These are phyloP conservation scores for Scutellaria galericulata DNA, from an alignment of 257 asterid species.

Conservation along the genomic window DNA sequence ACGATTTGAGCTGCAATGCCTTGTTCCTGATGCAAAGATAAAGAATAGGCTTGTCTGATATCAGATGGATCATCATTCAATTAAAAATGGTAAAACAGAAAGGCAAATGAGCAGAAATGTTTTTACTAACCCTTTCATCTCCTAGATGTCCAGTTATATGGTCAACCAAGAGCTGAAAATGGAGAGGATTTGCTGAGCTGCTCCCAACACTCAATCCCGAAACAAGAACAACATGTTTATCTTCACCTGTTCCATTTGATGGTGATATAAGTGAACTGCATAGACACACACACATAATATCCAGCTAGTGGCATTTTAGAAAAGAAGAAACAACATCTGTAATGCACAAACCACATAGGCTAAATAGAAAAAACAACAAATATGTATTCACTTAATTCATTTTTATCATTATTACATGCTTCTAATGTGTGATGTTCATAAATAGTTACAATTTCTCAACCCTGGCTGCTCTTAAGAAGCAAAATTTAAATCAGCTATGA, in stretches of 20 bases:
- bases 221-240: conserved; percentile 78
- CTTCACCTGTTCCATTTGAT: conserved; percentile 68
- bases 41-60: conserved; percentile 32
- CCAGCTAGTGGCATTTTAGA: conserved; percentile 1
- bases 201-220: conserved; percentile 91
- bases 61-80: conserved; percentile 28
- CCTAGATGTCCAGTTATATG: conserved; percentile 98
- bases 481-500: not conserved
- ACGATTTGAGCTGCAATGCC: conserved; percentile 85
- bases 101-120: conserved; percentile 15
- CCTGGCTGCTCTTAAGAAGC: conserved; percentile 25
- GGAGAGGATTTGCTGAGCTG: conserved; percentile 82
- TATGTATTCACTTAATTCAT: conserved; percentile 10
- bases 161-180: conserved; percentile 89
- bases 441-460: not conserved
- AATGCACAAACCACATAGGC: conserved; percentile 2
- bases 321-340: conserved; percentile 1
- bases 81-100: conserved; percentile 20
- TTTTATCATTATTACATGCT: not conserved
- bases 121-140: conserved; percentile 69
- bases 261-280: conserved; percentile 14
- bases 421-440: not conserved
- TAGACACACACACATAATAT: not conserved
- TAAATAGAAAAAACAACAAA: not conserved
- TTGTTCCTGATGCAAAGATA: conserved; percentile 68